phyloP scores from a whole-genome alignment of 2,329 filamentous ascomycete genomes.

The Ambrosiella xylebori region DNA sequence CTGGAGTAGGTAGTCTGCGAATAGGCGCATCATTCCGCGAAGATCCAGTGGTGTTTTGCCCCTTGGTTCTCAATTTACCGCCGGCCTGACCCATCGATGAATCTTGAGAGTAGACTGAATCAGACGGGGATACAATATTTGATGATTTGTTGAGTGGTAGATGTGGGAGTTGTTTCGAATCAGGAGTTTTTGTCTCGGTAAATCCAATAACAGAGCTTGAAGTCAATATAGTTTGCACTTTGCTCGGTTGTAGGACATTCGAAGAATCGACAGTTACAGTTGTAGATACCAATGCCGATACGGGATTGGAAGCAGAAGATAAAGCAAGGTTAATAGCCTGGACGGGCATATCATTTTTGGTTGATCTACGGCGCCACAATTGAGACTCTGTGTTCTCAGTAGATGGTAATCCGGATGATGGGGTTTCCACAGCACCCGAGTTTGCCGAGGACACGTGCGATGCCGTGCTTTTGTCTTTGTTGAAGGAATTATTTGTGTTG shows the following conservation, averaged over 20 bases:
- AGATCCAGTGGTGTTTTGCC: slow-evolving; percentile 1
- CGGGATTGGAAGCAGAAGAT: neutral
- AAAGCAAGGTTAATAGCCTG: slow-evolving; percentile 28
- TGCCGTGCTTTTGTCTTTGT: neutral
- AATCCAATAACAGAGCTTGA: neutral
- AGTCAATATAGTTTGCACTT: neutral
- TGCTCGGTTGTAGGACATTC: neutral
- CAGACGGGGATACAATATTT: neutral
- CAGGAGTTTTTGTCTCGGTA: slow-evolving; percentile 18
- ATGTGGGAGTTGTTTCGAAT: slow-evolving; percentile 13
- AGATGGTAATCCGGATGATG: neutral
- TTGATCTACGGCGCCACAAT: slow-evolving; percentile 34
- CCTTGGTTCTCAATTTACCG: slow-evolving; percentile 8
- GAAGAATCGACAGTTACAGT: neutral
- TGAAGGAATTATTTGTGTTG: neutral
- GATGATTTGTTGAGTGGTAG: slow-evolving; percentile 1
- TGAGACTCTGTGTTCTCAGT: slow-evolving; percentile 14
- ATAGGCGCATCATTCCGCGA: slow-evolving; percentile 13
- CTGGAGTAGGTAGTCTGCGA: slow-evolving; percentile 30
- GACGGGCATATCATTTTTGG: slow-evolving; percentile 29
- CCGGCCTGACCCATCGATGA: slow-evolving; percentile 8
- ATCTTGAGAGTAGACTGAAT: neutral
- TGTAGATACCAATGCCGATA: neutral
- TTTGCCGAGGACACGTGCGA: neutral
- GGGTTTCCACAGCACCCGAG: neutral